Evolutionary conservation across 768 basidiomycete species (phyloP).

Genomic region (Lactarius quietus): DNA sequence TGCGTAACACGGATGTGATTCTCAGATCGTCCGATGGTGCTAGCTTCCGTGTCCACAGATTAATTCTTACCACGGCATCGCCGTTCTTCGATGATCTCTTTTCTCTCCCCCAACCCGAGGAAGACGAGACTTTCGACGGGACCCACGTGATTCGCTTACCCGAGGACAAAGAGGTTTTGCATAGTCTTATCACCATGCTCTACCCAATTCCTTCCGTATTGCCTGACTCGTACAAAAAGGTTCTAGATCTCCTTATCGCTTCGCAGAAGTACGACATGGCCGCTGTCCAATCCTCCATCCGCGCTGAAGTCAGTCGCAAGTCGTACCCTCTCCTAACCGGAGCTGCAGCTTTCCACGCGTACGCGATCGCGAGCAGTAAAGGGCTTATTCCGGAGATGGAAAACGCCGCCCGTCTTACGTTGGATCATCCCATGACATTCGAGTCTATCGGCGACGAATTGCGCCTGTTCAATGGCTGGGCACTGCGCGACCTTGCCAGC

Average conservation of each 20-base stretch:
- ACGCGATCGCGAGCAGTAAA: conserved; percentile 19
- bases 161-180: conserved; percentile 12
- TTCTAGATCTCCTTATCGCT: conserved; percentile 18
- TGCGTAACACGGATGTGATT: conserved; percentile 23
- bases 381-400: conserved; percentile 2
- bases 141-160: conserved; percentile 16
- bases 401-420: not conserved
- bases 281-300: conserved; percentile 10
- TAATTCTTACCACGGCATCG: conserved; percentile 33
- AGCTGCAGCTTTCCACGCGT: conserved; percentile 17
- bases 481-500: conserved; percentile 5
- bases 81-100: conserved; percentile 34
- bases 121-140: conserved; percentile 13
- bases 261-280: conserved; percentile 29
- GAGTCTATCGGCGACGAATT: conserved; percentile 8
- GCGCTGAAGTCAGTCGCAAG: not conserved
- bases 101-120: conserved; percentile 23
- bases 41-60: conserved; percentile 32
- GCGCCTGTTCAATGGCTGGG: conserved; percentile 2
- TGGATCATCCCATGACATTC: conserved; percentile 9
- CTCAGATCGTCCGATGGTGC: conserved; percentile 32
- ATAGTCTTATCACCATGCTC: conserved; percentile 10
- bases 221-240: conserved; percentile 1
- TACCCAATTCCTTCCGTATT: conserved; percentile 8
- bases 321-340: not conserved